Base-by-base conservation (phyloP, 305 asterid genomes). In the Fraxinus xanthoxyloides region DNA sequence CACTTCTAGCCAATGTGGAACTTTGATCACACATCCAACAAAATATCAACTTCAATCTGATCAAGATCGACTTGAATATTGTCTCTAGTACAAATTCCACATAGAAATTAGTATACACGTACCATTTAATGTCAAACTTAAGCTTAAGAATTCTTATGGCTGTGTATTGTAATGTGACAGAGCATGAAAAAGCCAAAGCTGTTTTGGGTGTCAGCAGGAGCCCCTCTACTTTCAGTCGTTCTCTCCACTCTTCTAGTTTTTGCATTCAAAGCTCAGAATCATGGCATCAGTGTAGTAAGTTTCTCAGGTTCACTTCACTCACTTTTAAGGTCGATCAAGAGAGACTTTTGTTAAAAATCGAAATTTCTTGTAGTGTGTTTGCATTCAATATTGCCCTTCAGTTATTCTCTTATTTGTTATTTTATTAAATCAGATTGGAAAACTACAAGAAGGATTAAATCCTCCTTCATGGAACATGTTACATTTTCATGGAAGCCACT, bases 121-220 rank as follows among this genome's bases (percentile, higher is more conserved):
- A 54, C 65, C 10, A 19, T 54, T 54, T 54, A 54, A n/a, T 19
- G 67, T 56, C 28, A 56, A 56, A 51, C 31, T 31, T 3, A 23
- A n/a, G 31, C 30, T 3, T 38, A 8, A 40, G 17, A 26, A 35
- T 32, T 67, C 61, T 75, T 28, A 76, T 76, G 76, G 46, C 21
- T 2, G 40, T 24, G 61, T 7, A 28, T 54, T 72, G 35, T 26
- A 46, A 40, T 21, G n/a, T 69, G 73, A 3, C 93, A 95, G 98
- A 85, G 98, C 83, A 89, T 91, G 76, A 93, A 72, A 86, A 93
- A 88, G 69, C 98, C 98, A 34, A 92, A 89, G 84, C 87, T 95
- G 73, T 93, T 93, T 79, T 94, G 97, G 98, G 94, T 94, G 82
- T 92, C 98, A 76, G 98, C 98, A 6, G 97, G 98, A 72, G 98